Evolutionary conservation across 371 early-diverging fungal species (phyloP), one percentile per base, ranked within the genome.

Genomic region (Mucor racemosus): DNA sequence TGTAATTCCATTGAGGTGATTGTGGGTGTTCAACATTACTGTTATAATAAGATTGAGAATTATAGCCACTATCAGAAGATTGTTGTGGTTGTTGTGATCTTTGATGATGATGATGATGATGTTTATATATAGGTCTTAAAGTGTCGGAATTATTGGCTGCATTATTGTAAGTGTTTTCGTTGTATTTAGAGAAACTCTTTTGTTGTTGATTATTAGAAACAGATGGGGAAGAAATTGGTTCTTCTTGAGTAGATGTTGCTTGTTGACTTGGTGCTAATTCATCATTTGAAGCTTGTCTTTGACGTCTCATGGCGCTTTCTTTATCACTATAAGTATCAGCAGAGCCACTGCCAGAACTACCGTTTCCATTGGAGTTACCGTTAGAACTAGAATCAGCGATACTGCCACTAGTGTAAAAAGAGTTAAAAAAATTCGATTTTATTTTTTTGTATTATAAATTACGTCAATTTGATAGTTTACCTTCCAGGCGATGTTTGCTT

Each of bases 351-450:
- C 70, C 73, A 26, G 75, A 74, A 56, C 76, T 78, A 7, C 76
- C 76, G 38, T 64, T 73, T 10, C 72, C 71, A 38, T 69, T 75
- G 5, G 74, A 68, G 31, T 72, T 74, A n/a, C 77, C 77, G 48
- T 79, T 79, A 0, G 79, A 79, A 57, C 79, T 79, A 17, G 65
- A 69, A 55, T 79, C 76, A 54, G 79, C 79, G n/a, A 75, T 50
- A 33, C 75, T 73, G 33, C 74, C 77, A 56, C 69, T 64, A 60
- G 17, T 33, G 34, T 48, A 0, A 9, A 35, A 50, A 50, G 0
- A 19, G 10, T 50, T 10, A 26, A 10, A 26, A 50, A 50, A 50
- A 11, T 26, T 50, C 44, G 7, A n/a, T 17, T 5, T 44, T 4
- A 1, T 44, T 15, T 8, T 17, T 17, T 17, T 44, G 44, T 5